phyloP scores from a whole-genome alignment of 495 filamentous ascomycete species.

The Mytilinidion resinicola region DNA sequence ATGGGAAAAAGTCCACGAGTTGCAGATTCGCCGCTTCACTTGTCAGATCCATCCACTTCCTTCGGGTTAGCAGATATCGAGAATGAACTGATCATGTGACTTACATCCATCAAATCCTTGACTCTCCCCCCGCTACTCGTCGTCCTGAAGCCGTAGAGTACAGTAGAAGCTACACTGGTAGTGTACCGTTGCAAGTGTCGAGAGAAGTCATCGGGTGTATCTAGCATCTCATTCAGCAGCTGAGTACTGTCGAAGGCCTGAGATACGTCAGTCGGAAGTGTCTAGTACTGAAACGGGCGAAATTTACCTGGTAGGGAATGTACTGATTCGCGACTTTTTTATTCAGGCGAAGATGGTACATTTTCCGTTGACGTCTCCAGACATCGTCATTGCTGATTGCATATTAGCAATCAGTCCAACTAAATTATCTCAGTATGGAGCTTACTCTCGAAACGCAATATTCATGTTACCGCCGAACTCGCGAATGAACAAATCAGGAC shows the following conservation, averaged over 20 bases:
- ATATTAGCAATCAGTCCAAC: neutral
- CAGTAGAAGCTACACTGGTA: constrained; percentile 1
- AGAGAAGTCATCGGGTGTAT: neutral
- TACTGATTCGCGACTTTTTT: neutral
- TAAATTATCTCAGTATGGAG: too few species aligned
- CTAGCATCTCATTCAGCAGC: neutral
- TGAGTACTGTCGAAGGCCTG: neutral
- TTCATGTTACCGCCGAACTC: neutral
- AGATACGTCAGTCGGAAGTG: neutral
- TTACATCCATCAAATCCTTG: constrained; percentile 1
- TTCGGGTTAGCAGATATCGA: neutral
- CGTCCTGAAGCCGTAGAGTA: constrained; percentile 1
- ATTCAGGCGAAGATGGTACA: neutral
- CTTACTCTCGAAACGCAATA: neutral
- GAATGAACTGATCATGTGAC: neutral
- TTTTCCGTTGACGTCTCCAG: neutral
- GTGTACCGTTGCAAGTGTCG: neutral
- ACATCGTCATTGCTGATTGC: constrained; percentile 4
- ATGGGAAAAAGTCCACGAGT: neutral
- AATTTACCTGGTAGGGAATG: neutral
- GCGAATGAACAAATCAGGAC: constrained; percentile 1
- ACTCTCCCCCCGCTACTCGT: neutral
- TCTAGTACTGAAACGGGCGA: neutral
- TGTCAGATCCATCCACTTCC: constrained; percentile 2
- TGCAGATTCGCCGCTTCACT: neutral